Base-by-base conservation (phyloP, 129 eudicot species). In the Lactuca sativa region DNA sequence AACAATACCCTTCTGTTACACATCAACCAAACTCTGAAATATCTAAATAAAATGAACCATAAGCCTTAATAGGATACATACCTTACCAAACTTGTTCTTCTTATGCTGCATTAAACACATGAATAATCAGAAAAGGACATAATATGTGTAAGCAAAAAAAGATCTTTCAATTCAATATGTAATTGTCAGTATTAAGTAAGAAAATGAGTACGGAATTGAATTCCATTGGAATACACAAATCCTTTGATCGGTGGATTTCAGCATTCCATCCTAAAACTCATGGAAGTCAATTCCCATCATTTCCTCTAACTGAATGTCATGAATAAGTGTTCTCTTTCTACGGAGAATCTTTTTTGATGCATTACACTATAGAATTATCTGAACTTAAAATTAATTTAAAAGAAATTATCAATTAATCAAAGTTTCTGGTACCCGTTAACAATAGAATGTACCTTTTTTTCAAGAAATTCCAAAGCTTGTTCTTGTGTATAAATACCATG, bases 391-490 rank as follows among this genome's bases (percentile, higher is more conserved):
- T 36, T 36, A 36, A 4, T 36, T 4, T 36, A 36, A 36, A 4
- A 36, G 40, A 53, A 34, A 17, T 68, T 16, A 25, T 7, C 54
- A 55, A 74, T 34, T 58, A 14, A 49, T 38, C 62, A 76, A 9
- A 30, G 49, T 6, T 48, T 67, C 66, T 34, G 37, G 18, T 36
- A 51, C 60, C n/a, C 30, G 12, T 47, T 51, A 47, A 59, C 16
- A 57, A 36, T 51, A 3, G 32, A 54, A 14, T 71, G 31, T 36
- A 88, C 97, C 97, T 86, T 81, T 72, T 77, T 81, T 32, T 89
- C 98, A 49, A 92, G 92, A 76, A 65, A 92, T 44, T 83, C 90
- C 32, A 92, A 74, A 30, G 98, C 98, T 71, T 92, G 83, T 32
- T 77, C 81, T 59, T 89, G 90, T 48, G 98, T 92, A 68, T 81